Conservation (phyloP, 495 filamentous ascomycete genomes). For the Penicillium goetzii region DNA sequence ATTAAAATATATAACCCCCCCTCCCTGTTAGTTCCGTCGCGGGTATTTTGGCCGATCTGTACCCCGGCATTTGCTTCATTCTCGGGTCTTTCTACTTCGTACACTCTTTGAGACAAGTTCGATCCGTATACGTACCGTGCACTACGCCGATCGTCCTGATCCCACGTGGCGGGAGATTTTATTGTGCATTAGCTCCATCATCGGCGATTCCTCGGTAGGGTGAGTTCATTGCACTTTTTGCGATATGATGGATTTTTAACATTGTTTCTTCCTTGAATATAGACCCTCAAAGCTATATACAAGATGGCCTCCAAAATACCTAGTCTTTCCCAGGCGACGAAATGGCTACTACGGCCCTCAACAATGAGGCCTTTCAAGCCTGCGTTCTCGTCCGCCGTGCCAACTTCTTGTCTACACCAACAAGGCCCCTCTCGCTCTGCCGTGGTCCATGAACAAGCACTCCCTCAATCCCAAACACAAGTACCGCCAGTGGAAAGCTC, state of each 20-base stretch:
- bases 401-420: constrained; percentile 29
- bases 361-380: not conserved
- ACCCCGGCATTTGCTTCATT: not conserved
- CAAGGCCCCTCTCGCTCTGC: constrained; percentile 33
- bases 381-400: constrained; percentile 3
- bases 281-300: not conserved
- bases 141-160: constrained; percentile 2
- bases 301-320: constrained; percentile 17
- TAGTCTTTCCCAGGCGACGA: constrained; percentile 12
- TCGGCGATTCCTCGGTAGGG: constrained; percentile 12
- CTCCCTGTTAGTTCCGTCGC: not conserved
- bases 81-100: not conserved
- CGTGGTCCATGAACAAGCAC: constrained; percentile 34
- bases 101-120: not conserved
- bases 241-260: not conserved
- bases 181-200: constrained; percentile 16
- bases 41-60: not conserved
- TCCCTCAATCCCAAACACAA: constrained; percentile 28
- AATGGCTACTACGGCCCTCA: constrained; percentile 22
- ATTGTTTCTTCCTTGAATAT: not conserved
- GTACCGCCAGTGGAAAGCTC: constrained; percentile 16
- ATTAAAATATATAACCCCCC: not conserved
- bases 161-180: constrained; percentile 20
- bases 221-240: not conserved
- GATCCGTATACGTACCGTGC: constrained; percentile 2